These are phyloP conservation scores for Saitozyma podzolica DNA, from an alignment of 768 basidiomycete species.

Conservation along the genomic window DNA sequence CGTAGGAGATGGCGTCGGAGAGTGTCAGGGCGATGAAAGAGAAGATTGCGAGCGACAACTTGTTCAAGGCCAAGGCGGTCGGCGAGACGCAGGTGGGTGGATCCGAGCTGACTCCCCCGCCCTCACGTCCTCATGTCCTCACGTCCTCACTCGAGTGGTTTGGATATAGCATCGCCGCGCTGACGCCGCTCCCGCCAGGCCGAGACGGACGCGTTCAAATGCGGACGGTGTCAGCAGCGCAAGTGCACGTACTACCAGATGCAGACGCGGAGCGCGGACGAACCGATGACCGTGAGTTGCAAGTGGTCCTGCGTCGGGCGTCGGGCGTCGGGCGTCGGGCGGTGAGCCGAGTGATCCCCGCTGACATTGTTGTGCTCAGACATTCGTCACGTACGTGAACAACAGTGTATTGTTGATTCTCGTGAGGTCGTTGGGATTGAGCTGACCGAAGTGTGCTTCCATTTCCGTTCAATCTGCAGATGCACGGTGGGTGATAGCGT, in stretches of 20 bases:
- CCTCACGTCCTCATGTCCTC: neutral
- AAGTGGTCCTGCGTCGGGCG: no score
- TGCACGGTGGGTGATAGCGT: conserved; percentile 30
- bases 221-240: conserved; percentile 85
- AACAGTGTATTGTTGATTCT: neutral
- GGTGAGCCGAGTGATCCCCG: neutral
- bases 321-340: neutral
- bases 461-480: conserved; percentile 4
- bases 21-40: conserved; percentile 81
- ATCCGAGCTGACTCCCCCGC: no score
- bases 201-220: conserved; percentile 98
- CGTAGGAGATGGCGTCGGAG: conserved; percentile 92
- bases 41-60: conserved; percentile 78
- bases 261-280: conserved; percentile 95
- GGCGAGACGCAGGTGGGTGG: conserved; percentile 58
- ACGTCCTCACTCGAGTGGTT: conserved; percentile 52
- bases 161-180: neutral
- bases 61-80: conserved; percentile 87
- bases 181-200: conserved; percentile 57
- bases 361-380: conserved; percentile 55
- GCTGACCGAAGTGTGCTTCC: conserved; percentile 14
- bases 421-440: neutral
- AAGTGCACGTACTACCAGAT: conserved; percentile 83
- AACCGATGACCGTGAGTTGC: conserved; percentile 87
- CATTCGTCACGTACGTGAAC: conserved; percentile 76